These are phyloP conservation scores for Lagenidium giganteum DNA, from an alignment of 352 stramenopile species.

Conservation along the genomic window DNA sequence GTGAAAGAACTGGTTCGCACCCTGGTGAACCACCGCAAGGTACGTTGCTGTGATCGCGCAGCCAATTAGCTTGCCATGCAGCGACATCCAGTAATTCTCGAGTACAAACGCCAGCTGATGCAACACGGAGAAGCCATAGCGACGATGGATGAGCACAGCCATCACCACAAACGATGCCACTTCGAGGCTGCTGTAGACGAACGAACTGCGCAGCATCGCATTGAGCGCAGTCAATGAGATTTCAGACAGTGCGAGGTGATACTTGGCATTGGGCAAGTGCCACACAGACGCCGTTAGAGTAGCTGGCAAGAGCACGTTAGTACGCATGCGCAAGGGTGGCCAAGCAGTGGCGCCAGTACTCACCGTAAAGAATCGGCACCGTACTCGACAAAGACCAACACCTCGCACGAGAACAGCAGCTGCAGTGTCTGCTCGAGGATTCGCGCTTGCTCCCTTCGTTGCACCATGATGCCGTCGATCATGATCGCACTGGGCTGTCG, in stretches of 20 bases:
- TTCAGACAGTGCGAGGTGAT: too few species aligned
- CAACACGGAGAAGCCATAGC: slow-evolving; percentile 17
- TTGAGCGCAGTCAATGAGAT: too few species aligned
- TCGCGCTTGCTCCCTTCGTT: slow-evolving; percentile 12
- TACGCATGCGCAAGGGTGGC: too few species aligned
- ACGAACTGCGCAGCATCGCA: too few species aligned
- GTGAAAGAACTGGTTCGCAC: too few species aligned
- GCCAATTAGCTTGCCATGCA: slow-evolving; percentile 6
- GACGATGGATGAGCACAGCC: slow-evolving; percentile 1
- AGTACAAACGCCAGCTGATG: slow-evolving; percentile 39
- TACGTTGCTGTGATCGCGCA: slow-evolving; percentile 5
- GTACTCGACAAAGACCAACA: slow-evolving; percentile 24
- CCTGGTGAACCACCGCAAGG: slow-evolving; percentile 7
- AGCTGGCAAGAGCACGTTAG: too few species aligned
- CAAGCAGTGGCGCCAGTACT: too few species aligned
- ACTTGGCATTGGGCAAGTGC: slow-evolving; percentile 20
- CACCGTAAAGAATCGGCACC: too few species aligned
- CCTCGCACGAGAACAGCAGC: slow-evolving; percentile 18
- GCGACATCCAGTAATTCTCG: slow-evolving; percentile 19
- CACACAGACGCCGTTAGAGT: too few species aligned
- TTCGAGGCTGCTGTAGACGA: slow-evolving; percentile 3
- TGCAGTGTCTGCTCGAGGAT: slow-evolving; percentile 24
- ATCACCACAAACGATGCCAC: slow-evolving; percentile 1
- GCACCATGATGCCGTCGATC: slow-evolving; percentile 14
- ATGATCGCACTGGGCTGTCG: too few species aligned